phyloP scores from a whole-genome alignment of 495 filamentous ascomycete species.

The Aspergillus carlsbadensis region DNA sequence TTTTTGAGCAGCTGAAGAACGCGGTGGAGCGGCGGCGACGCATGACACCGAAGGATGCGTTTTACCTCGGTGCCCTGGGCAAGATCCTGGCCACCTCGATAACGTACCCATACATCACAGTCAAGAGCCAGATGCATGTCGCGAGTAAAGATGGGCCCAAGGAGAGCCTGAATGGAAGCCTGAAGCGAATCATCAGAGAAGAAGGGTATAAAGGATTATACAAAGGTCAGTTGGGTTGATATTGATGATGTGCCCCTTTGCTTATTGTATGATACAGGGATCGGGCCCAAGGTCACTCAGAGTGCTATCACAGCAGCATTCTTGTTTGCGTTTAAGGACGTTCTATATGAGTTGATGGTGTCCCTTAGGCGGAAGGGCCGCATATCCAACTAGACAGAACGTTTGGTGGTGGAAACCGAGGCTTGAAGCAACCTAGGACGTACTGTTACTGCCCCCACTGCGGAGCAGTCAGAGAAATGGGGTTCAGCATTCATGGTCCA shows the following conservation, averaged over 20 bases:
- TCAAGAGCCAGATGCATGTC: slow-evolving; percentile 96
- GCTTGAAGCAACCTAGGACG: too few relatives aligned
- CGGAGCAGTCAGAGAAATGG: not conserved
- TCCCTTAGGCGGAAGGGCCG: slow-evolving; percentile 51
- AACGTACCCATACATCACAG: slow-evolving; percentile 97
- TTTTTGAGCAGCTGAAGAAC: slow-evolving; percentile 96
- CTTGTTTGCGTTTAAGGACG: slow-evolving; percentile 98
- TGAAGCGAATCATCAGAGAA: slow-evolving; percentile 76
- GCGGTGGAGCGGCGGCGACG: slow-evolving; percentile 61
- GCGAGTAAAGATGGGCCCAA: slow-evolving; percentile 64
- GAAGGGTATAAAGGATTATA: slow-evolving; percentile 91
- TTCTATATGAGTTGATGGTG: slow-evolving; percentile 63
- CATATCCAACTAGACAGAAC: slow-evolving; percentile 27
- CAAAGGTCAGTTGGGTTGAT: slow-evolving; percentile 59
- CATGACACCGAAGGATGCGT: slow-evolving; percentile 81
- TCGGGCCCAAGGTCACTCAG: slow-evolving; percentile 93
- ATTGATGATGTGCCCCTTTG: not conserved
- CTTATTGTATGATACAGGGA: slow-evolving; percentile 53
- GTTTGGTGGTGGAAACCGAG: not conserved
- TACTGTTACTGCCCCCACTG: too few relatives aligned
- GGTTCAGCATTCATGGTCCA: too few relatives aligned
- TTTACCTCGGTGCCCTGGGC: slow-evolving; percentile 86
- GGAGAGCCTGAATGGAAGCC: slow-evolving; percentile 69
- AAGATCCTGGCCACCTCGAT: slow-evolving; percentile 91
- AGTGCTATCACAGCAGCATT: slow-evolving; percentile 95